Conservation (phyloP, 2,329 filamentous ascomycete species). For the Gyromitra esculenta region DNA sequence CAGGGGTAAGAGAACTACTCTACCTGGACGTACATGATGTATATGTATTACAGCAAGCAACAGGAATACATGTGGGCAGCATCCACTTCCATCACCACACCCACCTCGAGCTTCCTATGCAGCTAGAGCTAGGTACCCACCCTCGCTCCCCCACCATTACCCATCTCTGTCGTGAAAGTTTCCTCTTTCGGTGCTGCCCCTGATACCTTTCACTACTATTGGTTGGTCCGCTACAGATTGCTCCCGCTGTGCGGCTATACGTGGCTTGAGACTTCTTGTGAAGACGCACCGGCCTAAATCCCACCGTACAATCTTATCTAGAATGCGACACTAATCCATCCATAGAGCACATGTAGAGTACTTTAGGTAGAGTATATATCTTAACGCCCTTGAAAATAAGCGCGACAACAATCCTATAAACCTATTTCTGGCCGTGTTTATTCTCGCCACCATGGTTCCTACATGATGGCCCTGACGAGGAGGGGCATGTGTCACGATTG, state of each 20-base stretch:
- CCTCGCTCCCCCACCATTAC: constrained; percentile 24
- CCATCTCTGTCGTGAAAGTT: constrained; percentile 23
- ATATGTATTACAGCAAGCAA: not conserved
- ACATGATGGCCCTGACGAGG: constrained; percentile 5
- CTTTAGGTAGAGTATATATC: not conserved
- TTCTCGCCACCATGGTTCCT: not conserved
- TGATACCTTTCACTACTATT: constrained; percentile 23
- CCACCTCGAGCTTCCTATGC: constrained; percentile 39
- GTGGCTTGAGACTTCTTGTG: constrained; percentile 17
- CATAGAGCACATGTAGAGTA: no score
- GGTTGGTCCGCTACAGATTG: not conserved
- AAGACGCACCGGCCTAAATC: not conserved
- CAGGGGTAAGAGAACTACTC: constrained; percentile 43
- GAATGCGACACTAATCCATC: not conserved
- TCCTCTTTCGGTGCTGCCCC: constrained; percentile 36
- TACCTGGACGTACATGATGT: no score
- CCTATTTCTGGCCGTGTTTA: constrained; percentile 24
- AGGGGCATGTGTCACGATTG: constrained; percentile 41
- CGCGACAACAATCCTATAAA: not conserved
- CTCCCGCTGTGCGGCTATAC: constrained; percentile 4
- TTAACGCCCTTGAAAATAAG: constrained; percentile 9
- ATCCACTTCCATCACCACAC: constrained; percentile 24
- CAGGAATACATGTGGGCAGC: constrained; percentile 10
- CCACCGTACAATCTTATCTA: not conserved
- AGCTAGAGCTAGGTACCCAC: constrained; percentile 16